Percentiles rank a stretch among this genome's conserved stretches.
Evolutionary conservation across 306 rosid genomes (phyloP).

Genomic region (Herpetospermum pedunculosum): DNA sequence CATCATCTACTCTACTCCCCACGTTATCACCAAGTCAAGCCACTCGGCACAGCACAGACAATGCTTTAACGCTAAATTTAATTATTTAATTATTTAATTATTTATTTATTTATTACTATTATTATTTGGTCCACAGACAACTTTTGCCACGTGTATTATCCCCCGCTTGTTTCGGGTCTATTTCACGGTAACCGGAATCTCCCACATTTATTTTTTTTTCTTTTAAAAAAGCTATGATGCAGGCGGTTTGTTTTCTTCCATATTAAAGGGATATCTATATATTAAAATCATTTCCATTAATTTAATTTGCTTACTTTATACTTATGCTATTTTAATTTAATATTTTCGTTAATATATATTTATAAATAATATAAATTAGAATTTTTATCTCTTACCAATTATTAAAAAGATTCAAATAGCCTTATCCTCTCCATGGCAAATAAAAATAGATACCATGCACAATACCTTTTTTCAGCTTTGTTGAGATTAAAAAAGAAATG

Average conservation of each 20-base stretch:
- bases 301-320: not conserved
- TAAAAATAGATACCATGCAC: not conserved
- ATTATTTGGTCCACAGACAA: not conserved
- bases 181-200: constrained; percentile 2
- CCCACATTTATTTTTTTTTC: not conserved
- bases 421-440: not conserved
- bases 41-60: not conserved
- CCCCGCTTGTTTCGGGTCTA: constrained; percentile 8
- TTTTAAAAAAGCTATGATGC: not conserved
- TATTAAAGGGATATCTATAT: not conserved
- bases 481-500: not conserved
- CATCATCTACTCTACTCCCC: not conserved
- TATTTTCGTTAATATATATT: not conserved
- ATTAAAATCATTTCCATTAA: not conserved
- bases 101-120: not conserved
- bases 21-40: not conserved
- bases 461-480: not conserved
- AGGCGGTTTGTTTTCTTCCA: constrained; percentile 2
- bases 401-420: not conserved
- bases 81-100: too few species aligned
- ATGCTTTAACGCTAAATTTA: not conserved
- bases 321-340: not conserved
- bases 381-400: not conserved
- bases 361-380: not conserved
- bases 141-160: not conserved